Evolutionary conservation across 176 grass and related monocot species (phyloP).

Genomic region (Carex kokanica): DNA sequence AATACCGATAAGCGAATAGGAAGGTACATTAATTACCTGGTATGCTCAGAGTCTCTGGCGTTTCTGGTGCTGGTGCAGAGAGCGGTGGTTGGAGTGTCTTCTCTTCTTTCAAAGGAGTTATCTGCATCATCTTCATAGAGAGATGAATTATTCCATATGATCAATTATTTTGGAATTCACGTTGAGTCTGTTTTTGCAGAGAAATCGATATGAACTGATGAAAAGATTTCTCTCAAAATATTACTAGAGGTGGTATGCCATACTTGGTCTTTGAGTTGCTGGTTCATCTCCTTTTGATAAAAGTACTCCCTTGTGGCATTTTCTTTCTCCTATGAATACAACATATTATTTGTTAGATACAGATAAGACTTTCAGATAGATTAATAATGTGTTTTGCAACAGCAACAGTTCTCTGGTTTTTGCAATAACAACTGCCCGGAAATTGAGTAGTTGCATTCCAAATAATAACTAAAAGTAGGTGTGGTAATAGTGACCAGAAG

Average conservation of each 20-base stretch:
- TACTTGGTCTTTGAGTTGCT: slow-evolving; percentile 50
- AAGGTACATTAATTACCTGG: neutral
- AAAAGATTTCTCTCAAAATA: neutral
- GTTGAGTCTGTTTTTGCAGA: neutral
- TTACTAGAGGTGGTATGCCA: slow-evolving; percentile 11
- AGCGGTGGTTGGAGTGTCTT: neutral
- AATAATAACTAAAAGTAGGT: neutral
- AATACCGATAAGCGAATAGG: neutral
- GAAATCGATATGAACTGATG: neutral
- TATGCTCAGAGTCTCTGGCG: neutral
- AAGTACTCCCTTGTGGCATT: slow-evolving; percentile 41
- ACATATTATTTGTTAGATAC: neutral
- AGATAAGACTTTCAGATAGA: neutral
- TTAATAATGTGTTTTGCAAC: neutral
- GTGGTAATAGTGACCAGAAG: too few species aligned
- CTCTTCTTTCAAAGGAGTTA: neutral
- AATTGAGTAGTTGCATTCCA: neutral
- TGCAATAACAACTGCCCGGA: neutral
- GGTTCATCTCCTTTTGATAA: slow-evolving; percentile 57
- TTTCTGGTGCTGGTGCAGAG: neutral
- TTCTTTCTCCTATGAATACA: slow-evolving; percentile 47
- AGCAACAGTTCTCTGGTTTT: neutral
- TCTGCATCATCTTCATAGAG: neutral
- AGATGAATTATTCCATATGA: neutral
- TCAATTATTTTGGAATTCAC: neutral